Evolutionary conservation across 2,329 filamentous ascomycete species (phyloP), one percentile per base, ranked within the genome.

Genomic region (Cladosporium cucumerinum): DNA sequence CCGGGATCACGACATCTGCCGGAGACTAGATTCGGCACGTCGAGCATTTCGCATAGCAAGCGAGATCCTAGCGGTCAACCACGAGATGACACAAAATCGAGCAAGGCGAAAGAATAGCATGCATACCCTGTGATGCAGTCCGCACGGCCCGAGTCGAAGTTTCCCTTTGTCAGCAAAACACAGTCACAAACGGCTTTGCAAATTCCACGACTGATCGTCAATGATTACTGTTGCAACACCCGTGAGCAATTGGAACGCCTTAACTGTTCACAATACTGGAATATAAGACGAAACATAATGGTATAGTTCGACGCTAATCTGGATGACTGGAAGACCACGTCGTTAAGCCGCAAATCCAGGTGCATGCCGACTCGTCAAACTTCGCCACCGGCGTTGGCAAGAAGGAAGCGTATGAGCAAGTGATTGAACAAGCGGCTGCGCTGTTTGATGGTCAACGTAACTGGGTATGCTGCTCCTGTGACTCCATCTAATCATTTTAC

Each of bases 351-450:
- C 55, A 5, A 43, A n/a, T 43, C 1, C 36, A 77, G 89, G 89
- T 91, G 65, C 91, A 94, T 79, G 91, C 91, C 60, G 90, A 94
- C 74, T 86, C 90, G 3, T 91, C 90, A 61, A 91, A 86, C 72
- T 94, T 94, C 77, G 82, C 81, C 57, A 73, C 82, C 16, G 87
- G 86, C 69, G 77, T 92, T 66, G 86, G 83, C 61, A 94, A 93
- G 77, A 81, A 86, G 65, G 86, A 91, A 67, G 90, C 89, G 26
- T 93, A 93, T 69, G 82, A 85, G 68, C 90, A 93, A 72, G 86
- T 94, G 1, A 78, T 93, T 14, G 81, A 89, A 60, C 88, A 93
- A 73, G 87, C 89, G 0, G 82, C 85, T 67, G 86, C 87, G 1
- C 80, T 95, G 1, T 87, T 92, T 69, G 84, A 87, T 26, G 90